Base-by-base conservation (phyloP, 1,284 basidiomycete species). In the Malassezia restricta region DNA sequence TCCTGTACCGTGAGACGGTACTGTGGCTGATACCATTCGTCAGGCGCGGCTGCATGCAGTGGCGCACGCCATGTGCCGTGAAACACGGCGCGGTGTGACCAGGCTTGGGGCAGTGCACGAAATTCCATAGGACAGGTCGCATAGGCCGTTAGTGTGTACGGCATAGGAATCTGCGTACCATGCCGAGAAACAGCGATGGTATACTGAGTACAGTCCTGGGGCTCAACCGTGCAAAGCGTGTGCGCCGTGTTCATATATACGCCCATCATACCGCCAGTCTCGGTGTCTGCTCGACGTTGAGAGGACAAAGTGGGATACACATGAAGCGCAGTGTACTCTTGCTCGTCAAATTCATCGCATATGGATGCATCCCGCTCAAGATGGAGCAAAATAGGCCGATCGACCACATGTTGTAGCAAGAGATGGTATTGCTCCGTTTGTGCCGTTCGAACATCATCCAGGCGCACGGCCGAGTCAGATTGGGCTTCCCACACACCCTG, bases 211-310 rank as follows among this genome's bases (percentile, higher is more conserved):
- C 20, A 40, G 1, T 49, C 48, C 12, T 32, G 30, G 40, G 54
- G 20, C 12, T 35, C 54, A 41, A 66, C 40, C 5, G 62, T 57
- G 52, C 87, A 85, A 27, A 91, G 74, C 14, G 83, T 76, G 71
- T 90, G 86, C 0, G 82, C 79, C 38, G 82, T 84, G 61, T 87
- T 86, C 3, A 84, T 85, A 58, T 85, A 91, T 4, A 78, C 76
- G n/a, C 83, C 82, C 55, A 53, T 52, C 17, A 40, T 38, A 24
- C 47, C 51, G 14, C 51, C 47, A 15, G n/a, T 12, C 5, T 42
- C 41, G 11, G 45, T 24, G 6, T 48, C 30, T 29, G 40, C 37
- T 28, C 31, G 46, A 20, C 33, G 48, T 51, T n/a, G 47, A 14
- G 11, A 43, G 2, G n/a, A 17, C n/a, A 38, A 29, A 28, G 30